Base-by-base conservation (phyloP, 768 basidiomycete genomes). In the Suillus cothurnatus region DNA sequence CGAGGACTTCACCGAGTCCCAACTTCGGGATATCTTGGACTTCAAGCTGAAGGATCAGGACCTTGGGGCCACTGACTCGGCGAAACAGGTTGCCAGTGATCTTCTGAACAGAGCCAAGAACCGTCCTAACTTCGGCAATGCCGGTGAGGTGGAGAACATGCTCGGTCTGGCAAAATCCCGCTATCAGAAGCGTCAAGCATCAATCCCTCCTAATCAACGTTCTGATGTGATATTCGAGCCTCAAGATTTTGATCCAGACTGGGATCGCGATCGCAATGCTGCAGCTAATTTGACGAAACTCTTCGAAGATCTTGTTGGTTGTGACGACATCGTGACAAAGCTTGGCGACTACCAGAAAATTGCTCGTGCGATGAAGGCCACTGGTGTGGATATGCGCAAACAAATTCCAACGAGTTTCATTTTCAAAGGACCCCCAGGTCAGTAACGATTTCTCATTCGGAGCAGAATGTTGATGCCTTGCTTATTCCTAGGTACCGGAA, bases 371-470 rank as follows among this genome's bases (percentile, higher is more conserved):
- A 79, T 82, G 73, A 84, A 83, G 69, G 69, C 67, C 0, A 71
- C 77, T 36, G 79, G 80, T 3, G 71, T 79, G 41, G 82, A 88
- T 65, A 73, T 80, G 23, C 79, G 83, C 4, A 78, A 82, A n/a
- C 77, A 81, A 19, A 83, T 90, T 47, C 88, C 89, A 0, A 89
- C 74, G n/a, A 81, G 81, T 49, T 91, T 90, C 59, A 76, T 91
- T 2, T 90, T 91, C 80, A 90, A 88, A 69, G 89, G 90, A 0
- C 90, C 89, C 6, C 90, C 89, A 66, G 89, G 85, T 88, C 70
- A 69, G 79, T 71, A 55, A 15, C 14, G 14, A 6, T 4, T 41
- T 26, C 15, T 47, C 6, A 11, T 43, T 14, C 38, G 0, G 32
- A 55, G 21, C 53, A 12, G 39, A 15, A 26, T 31, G 49, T 15